Conservation (phyloP, 2,329 filamentous ascomycete species). For the Paraphoma chrysanthemicola region DNA sequence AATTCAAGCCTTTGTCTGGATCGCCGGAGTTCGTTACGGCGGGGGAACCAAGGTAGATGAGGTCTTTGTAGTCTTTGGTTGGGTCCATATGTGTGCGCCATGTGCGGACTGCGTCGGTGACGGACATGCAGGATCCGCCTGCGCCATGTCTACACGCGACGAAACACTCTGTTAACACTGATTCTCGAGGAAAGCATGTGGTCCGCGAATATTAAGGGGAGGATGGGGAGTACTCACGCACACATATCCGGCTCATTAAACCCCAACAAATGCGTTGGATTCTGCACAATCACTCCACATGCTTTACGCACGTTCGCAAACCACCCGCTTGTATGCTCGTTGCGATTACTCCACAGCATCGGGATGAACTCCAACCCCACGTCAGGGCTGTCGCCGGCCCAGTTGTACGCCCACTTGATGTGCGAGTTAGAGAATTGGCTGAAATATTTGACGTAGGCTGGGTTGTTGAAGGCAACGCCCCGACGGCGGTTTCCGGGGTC, state of each 20-base stretch:
- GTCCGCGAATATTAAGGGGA: no score
- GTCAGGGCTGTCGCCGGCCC: constrained; percentile 57
- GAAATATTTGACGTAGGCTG: constrained; percentile 59
- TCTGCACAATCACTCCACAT: not conserved
- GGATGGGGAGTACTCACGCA: constrained; percentile 20
- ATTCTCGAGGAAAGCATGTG: no score
- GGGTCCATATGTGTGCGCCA: constrained; percentile 31
- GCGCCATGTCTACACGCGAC: constrained; percentile 11
- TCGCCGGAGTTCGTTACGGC: constrained; percentile 36
- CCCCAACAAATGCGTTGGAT: constrained; percentile 28
- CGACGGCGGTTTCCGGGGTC: constrained; percentile 47
- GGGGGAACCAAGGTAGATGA: constrained; percentile 38
- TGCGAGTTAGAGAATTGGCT: constrained; percentile 42
- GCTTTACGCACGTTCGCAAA: constrained; percentile 15
- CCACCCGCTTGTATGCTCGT: constrained; percentile 27
- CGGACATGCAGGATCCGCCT: constrained; percentile 34
- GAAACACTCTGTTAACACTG: no score
- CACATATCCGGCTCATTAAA: constrained; percentile 48
- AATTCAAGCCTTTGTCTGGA: constrained; percentile 27
- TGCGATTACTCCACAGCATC: constrained; percentile 43
- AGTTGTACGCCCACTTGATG: constrained; percentile 72
- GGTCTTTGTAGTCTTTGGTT: constrained; percentile 16
- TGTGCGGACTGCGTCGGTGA: constrained; percentile 11
- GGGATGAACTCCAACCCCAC: constrained; percentile 48
- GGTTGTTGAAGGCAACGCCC: constrained; percentile 71